A percentile compares a stretch with the other conserved stretches of the same genome.
These are phyloP conservation scores for Ophiostoma piceae DNA, from an alignment of 2,329 filamentous ascomycete genomes.

Conservation along the genomic window DNA sequence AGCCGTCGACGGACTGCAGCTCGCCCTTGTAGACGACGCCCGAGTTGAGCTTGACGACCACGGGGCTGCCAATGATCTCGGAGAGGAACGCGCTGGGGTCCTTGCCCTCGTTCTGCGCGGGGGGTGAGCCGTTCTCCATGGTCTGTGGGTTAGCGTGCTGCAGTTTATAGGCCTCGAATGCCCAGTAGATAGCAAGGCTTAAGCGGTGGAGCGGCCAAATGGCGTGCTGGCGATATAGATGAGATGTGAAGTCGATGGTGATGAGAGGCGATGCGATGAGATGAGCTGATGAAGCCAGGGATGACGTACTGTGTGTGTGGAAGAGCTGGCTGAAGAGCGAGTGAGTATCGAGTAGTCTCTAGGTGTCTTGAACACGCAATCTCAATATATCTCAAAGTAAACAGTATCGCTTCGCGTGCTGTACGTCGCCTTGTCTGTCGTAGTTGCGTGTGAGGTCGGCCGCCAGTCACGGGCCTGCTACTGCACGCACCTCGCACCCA, in stretches of 20 bases:
- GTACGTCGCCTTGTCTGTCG: background rate
- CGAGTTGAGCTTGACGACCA: conserved; percentile 98
- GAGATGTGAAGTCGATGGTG: too few relatives aligned
- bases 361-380: background rate
- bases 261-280: background rate
- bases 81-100: conserved; percentile 90
- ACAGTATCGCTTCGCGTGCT: background rate
- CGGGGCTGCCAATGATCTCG: conserved; percentile 89
- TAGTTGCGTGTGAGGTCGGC: background rate
- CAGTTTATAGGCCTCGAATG: too few relatives aligned
- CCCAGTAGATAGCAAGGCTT: too few relatives aligned
- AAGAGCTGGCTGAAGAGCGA: background rate
- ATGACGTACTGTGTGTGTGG: background rate
- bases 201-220: too few relatives aligned
- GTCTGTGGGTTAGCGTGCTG: background rate
- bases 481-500: conserved; percentile 3
- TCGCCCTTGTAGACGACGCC: conserved; percentile 97
- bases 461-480: background rate
- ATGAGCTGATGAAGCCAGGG: background rate
- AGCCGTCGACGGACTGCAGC: conserved; percentile 93
- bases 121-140: conserved; percentile 66
- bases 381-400: background rate
- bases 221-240: too few relatives aligned
- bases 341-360: background rate
- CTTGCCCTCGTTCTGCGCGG: conserved; percentile 63